Evolutionary conservation across 768 basidiomycete species (phyloP).

Genomic region (Boletus tomentosulus): DNA sequence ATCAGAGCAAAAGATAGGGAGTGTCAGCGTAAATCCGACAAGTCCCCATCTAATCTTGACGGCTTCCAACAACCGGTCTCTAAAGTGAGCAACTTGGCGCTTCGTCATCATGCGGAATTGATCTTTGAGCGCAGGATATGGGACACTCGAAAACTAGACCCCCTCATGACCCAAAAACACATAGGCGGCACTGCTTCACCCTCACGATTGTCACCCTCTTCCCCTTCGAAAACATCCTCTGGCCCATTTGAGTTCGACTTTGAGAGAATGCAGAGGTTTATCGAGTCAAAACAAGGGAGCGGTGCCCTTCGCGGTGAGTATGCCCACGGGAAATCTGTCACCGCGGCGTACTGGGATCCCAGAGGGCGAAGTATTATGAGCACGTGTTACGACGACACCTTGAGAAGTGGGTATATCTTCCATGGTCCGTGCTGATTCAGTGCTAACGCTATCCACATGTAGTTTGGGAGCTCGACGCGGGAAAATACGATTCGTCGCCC

Average conservation of each 20-base stretch:
- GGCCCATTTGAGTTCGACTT: constrained; percentile 31
- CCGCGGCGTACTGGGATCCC: constrained; percentile 84
- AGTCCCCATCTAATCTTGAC: constrained; percentile 64
- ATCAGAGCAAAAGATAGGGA: constrained; percentile 73
- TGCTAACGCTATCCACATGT: constrained; percentile 8
- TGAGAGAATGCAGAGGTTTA: constrained; percentile 46
- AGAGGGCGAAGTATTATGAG: constrained; percentile 75
- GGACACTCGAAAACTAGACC: constrained; percentile 67
- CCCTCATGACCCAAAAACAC: constrained; percentile 31
- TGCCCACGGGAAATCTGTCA: constrained; percentile 71
- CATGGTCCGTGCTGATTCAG: background rate
- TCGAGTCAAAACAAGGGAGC: constrained; percentile 48
- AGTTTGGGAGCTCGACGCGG: constrained; percentile 77
- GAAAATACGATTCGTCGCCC: constrained; percentile 41
- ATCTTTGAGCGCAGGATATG: constrained; percentile 52
- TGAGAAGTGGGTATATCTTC: constrained; percentile 51
- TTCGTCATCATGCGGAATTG: background rate
- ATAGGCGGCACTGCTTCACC: constrained; percentile 20
- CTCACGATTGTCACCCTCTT: constrained; percentile 27
- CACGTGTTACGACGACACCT: constrained; percentile 77
- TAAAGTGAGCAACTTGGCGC: constrained; percentile 50
- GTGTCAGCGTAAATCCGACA: constrained; percentile 73
- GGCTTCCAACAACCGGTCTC: constrained; percentile 65
- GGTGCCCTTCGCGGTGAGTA: constrained; percentile 60
- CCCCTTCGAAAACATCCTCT: constrained; percentile 4